Base-by-base conservation (phyloP, 1,284 basidiomycete species). In the Schizophyllum commune region DNA sequence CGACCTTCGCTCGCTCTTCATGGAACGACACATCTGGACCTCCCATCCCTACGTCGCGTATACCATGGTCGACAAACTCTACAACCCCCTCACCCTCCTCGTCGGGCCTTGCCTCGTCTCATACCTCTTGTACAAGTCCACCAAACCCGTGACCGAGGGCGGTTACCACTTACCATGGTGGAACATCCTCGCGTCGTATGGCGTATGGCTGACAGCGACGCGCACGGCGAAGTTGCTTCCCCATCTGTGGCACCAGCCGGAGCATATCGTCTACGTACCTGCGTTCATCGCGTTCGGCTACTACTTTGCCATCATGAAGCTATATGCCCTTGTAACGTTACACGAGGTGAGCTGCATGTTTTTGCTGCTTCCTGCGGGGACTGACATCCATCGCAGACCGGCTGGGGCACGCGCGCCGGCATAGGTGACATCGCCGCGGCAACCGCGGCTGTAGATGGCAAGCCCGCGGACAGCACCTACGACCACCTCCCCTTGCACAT, bases 211-310 rank as follows among this genome's bases (percentile, higher is more conserved):
- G 22, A 76, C 84, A 55, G 86, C 86, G 8, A 96, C 93, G 3
- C 85, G 93, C 63, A 93, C 93, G 20, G 82, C 86, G 67, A 96
- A 96, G 75, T 83, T 96, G 8, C 77, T 94, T 5, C 94, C 94
- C 0, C 93, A 96, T 77, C 79, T 96, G 3, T 95, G 92, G 91
- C 71, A 86, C 63, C 81, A 89, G 51, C 94, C 94, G 1, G 83
- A 88, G 69, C 90, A 96, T 70, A 83, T 96, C 68, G 86, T 96
- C 67, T 86, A 93, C 72, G 90, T 96, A 11, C 93, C 93, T 4
- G 92, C 91, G n/a, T 96, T 94, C 76, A 92, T 95, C 68, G 69
- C 88, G 5, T 95, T 95, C 70, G 92, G 92, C 22, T 95, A 96
- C 73, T 90, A 89, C 75, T 93, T 92, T 68, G 86, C 91, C 13